These are phyloP conservation scores for Clonostachys rhizophaga DNA, from an alignment of 2,329 filamentous ascomycete species.

Conservation along the genomic window DNA sequence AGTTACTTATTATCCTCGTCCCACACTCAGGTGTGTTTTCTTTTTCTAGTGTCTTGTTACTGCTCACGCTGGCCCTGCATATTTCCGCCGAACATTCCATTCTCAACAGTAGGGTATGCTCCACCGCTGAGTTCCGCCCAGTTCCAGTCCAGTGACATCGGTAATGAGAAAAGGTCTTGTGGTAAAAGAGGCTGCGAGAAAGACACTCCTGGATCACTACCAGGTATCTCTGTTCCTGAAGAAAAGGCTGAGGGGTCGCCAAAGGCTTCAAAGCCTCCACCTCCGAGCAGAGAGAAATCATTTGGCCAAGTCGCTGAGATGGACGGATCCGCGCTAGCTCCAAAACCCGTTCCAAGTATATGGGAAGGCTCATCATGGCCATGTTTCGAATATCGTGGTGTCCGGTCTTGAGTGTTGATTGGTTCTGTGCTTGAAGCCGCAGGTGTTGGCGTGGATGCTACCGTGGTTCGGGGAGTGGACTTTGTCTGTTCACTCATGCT, in stretches of 20 bases:
- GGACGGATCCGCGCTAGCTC: constrained; percentile 1
- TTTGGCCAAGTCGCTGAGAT: constrained; percentile 39
- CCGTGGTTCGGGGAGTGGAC: not conserved
- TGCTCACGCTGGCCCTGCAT: constrained; percentile 4
- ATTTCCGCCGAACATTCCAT: constrained; percentile 41
- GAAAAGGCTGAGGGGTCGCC: constrained; percentile 40
- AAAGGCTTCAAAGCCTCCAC: constrained; percentile 36
- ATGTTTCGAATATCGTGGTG: no score
- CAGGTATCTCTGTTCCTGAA: constrained; percentile 25
- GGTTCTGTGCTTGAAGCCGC: not conserved
- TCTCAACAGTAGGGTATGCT: constrained; percentile 59
- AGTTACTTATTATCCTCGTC: not conserved
- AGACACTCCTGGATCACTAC: constrained; percentile 11
- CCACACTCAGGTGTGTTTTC: no score
- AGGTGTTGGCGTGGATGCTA: not conserved
- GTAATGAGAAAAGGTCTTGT: constrained; percentile 91
- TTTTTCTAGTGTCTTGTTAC: not conserved
- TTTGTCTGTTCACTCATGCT: not conserved
- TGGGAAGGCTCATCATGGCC: no score
- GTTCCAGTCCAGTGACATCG: constrained; percentile 92
- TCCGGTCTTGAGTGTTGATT: not conserved
- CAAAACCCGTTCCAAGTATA: no score
- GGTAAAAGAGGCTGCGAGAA: constrained; percentile 80
- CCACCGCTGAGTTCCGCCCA: constrained; percentile 67
- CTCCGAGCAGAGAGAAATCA: constrained; percentile 31